A percentile compares a stretch with the other conserved stretches of the same genome.
Conservation (phyloP, 768 basidiomycete species). For the Lactarius akahatsu region DNA sequence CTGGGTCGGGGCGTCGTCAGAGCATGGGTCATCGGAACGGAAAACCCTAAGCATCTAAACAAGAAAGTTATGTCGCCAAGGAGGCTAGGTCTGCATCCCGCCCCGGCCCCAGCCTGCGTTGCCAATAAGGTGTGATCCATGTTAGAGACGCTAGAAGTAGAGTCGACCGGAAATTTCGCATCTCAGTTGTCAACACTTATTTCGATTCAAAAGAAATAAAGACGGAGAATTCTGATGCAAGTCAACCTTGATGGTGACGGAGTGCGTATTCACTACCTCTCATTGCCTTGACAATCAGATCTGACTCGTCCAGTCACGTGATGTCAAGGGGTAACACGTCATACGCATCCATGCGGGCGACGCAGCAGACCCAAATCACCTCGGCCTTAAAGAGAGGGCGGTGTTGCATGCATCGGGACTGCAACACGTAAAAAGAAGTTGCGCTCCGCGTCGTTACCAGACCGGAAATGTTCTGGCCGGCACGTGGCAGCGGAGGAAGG, state of each 20-base stretch:
- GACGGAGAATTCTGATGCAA: neutral
- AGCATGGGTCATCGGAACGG: neutral
- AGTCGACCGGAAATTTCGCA: neutral
- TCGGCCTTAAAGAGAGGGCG: slow-evolving; percentile 11
- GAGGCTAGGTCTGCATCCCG: slow-evolving; percentile 8
- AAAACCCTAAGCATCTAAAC: slow-evolving; percentile 17
- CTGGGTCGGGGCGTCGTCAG: slow-evolving; percentile 1
- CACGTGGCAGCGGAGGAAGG: neutral
- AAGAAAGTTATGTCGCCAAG: slow-evolving; percentile 10
- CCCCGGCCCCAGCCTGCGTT: neutral
- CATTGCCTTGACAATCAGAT: slow-evolving; percentile 14
- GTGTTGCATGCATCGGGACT: slow-evolving; percentile 16
- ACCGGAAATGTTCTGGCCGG: neutral
- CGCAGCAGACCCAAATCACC: slow-evolving; percentile 8
- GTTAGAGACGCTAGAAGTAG: neutral
- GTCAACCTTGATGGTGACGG: neutral
- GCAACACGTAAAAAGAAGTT: neutral
- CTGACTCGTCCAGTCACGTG: neutral
- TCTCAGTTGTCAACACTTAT: neutral
- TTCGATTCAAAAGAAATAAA: neutral
- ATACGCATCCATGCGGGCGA: neutral
- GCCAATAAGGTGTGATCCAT: neutral
- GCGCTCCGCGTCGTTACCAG: slow-evolving; percentile 4
- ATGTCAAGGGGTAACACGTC: neutral
- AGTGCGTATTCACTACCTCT: slow-evolving; percentile 1